Evolutionary conservation across 2,329 filamentous ascomycete genomes (phyloP).

Genomic region (Pleomassaria siparia): DNA sequence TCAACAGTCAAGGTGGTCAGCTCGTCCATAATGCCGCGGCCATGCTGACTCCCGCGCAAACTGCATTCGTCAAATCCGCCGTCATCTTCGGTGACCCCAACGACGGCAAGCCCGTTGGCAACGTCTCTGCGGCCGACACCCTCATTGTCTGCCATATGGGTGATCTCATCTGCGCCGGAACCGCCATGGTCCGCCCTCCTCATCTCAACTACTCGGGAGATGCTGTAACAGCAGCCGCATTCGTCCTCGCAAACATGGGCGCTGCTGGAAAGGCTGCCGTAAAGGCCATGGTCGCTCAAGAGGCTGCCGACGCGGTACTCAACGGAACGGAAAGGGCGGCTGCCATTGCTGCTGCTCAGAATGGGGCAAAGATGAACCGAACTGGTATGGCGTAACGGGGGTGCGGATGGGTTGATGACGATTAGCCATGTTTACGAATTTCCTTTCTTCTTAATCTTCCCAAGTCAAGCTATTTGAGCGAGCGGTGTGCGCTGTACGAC

Average conservation of each 20-base stretch:
- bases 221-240: conserved; percentile 33
- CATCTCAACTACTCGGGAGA: conserved; percentile 39
- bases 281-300: background rate
- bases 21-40: conserved; percentile 50
- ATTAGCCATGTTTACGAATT: background rate
- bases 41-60: conserved; percentile 2
- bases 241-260: conserved; percentile 23
- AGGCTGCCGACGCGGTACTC: background rate
- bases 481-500: background rate
- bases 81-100: conserved; percentile 44
- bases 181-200: conserved; percentile 30
- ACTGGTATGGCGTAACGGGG: no score
- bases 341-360: background rate
- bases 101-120: conserved; percentile 36
- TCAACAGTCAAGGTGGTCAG: conserved; percentile 42
- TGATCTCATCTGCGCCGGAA: conserved; percentile 39
- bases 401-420: background rate
- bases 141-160: conserved; percentile 38
- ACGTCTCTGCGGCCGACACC: conserved; percentile 31
- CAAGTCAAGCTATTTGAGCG: background rate
- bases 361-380: background rate
- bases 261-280: background rate
- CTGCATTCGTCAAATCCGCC: conserved; percentile 13
- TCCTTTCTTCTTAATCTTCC: background rate
- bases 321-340: background rate